phyloP scores from a whole-genome alignment of 176 grass and related monocot genomes.

The Stipa capillata region DNA sequence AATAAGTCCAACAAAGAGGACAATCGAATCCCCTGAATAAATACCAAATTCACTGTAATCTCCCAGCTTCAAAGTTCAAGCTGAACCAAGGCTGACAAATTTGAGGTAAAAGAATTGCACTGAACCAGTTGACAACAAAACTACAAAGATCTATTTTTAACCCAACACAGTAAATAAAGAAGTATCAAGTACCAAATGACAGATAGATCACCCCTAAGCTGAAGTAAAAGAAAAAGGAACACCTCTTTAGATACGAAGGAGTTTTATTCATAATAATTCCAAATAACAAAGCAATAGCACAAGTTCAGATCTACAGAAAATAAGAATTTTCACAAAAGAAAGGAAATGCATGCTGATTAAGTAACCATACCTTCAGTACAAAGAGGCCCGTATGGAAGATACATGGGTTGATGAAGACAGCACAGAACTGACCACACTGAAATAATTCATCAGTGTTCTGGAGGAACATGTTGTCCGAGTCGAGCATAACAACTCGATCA shows the following conservation, averaged over 20 bases:
- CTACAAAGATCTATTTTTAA: not conserved
- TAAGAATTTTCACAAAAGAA: not conserved
- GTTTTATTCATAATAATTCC: not conserved
- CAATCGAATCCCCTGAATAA: not conserved
- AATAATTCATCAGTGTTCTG: conserved; percentile 92
- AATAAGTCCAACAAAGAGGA: not conserved
- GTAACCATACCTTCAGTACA: conserved; percentile 64
- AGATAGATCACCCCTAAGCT: not conserved
- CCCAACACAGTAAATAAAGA: not conserved
- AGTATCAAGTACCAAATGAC: not conserved
- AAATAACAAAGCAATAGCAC: not conserved
- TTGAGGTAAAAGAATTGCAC: not conserved
- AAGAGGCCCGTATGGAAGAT: conserved; percentile 98
- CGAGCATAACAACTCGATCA: conserved; percentile 90
- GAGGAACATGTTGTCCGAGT: conserved; percentile 95
- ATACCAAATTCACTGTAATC: not conserved
- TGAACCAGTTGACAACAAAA: not conserved
- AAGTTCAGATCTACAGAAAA: not conserved
- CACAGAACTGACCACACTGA: conserved; percentile 86
- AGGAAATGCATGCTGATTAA: not conserved
- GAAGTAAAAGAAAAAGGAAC: no score
- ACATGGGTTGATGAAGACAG: conserved; percentile 93
- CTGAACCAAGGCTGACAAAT: not conserved
- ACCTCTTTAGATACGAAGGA: no score
- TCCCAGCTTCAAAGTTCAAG: not conserved